Evolutionary conservation across 176 grass and related monocot species (phyloP), one percentile per base, ranked within the genome.

Genomic region (Zoysia japonica): DNA sequence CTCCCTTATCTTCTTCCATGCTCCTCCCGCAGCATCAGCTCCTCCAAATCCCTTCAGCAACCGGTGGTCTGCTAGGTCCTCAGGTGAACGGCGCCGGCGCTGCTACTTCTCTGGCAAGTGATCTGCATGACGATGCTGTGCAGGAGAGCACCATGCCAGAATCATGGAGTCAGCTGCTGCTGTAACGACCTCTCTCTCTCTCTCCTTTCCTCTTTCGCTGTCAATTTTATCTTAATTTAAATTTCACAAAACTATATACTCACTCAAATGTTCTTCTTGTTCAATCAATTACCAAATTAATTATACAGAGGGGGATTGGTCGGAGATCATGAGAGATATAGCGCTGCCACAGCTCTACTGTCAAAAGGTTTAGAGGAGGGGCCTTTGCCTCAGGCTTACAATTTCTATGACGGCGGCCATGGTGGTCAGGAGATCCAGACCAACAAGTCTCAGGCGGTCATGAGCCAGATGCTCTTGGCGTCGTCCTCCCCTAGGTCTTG

Each of bases 151-250:
- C 59, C 71, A 88, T 93, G 61, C 75, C 89, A 15, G 94, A 93
- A 51, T 90, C 94, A 74, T 93, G 87, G 86, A 93, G 91, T 72
- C 94, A 97, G 67, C 89, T 97, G 36, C 71, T 97, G 19, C 71
- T 91, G 94, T 93, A 87, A 73, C 69, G 77, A 60, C 85, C 16
- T 68, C 66, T 82, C 44, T 85, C 51, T 28, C 28, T 28, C 28
- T 28, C 28, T 28, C 28, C 28, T 28, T 28, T 28, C 28, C 28
- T 28, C 28, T 28, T 28, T 28, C 28, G 28, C 28, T 28, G 28
- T 28, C 28, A 28, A 28, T 28, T 28, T 28, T 28, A 28, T 28
- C 28, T 28, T 28, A 28, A 28, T 28, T 28, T 28, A 28, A 28
- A 28, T 28, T 28, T 28, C 28, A 28, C 28, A 28, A 28, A 28